Evolutionary conservation across 345 rosid genomes (phyloP), one percentile per base, ranked within the genome.

Genomic region (Citrus hindsii): DNA sequence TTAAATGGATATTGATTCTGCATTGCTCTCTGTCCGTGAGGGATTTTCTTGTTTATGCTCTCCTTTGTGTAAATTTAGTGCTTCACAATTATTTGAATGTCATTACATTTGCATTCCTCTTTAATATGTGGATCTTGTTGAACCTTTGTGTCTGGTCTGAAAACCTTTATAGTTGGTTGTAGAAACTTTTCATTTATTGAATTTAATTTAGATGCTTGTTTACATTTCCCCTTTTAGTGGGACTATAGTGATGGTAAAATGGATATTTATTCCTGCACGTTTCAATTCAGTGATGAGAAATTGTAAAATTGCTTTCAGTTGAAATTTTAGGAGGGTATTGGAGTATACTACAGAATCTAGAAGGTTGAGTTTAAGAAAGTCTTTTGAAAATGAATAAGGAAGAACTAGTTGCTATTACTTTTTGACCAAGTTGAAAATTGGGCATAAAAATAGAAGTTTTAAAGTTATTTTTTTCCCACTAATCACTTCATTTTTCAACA

Each of bases 1-100:
- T 58, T 51, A 22, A 33, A 59, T 70, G 38, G 42, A 69, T 79
- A 65, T 76, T 19, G 7, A 58, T n/a, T 79, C 61, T 79, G 3
- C n/a, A 12, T 71, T 28, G 33, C 12, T 42, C 53, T 33, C 22
- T 63, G 19, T 56, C 48, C 24, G 14, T 37, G 16, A 27, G 18
- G 46, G 35, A 22, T 76, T 56, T 40, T 28, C 38, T 48, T 35
- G 60, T 69, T 74, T 48, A 24, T 64, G 77, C 53, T 63, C 18
- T 51, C 48, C 42, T 6, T 30, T 46, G 73, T 51, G 65, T 75
- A 75, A 75, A 78, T 75, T 21, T 58, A 5, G 2, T 59, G 58
- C 58, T 62, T 25, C 2, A 33, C 24, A 59, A 2, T 30, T 51
- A 59, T 63, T 62, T 78, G 69, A 61, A 74, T 16, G 27, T 59